A percentile compares a stretch with the other conserved stretches of the same genome.
phyloP scores from a whole-genome alignment of 768 basidiomycete species.

The Agaricus subrufescens region DNA sequence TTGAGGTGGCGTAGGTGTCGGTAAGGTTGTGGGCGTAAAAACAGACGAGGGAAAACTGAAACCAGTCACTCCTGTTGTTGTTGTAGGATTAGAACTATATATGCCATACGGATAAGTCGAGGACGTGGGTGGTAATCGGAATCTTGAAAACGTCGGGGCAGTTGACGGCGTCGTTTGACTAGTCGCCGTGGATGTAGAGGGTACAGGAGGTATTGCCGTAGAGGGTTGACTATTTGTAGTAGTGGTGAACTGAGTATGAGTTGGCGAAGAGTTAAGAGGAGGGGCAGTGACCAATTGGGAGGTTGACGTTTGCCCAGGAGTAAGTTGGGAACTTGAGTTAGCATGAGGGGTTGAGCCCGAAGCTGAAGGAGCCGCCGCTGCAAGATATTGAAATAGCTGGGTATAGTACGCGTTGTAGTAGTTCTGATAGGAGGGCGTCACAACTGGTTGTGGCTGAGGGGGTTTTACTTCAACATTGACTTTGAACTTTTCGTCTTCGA shows the following conservation, averaged over 20 bases:
- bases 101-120: conserved; percentile 8
- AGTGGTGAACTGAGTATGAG: not conserved
- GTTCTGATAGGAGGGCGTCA: conserved; percentile 11
- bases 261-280: not conserved
- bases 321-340: not conserved
- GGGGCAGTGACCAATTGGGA: not conserved
- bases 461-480: conserved; percentile 13
- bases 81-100: conserved; percentile 7
- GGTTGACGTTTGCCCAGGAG: not conserved
- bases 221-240: conserved; percentile 1
- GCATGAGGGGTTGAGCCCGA: not conserved
- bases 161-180: not conserved
- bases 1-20: conserved; percentile 9
- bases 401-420: not conserved
- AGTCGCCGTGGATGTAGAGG: not conserved
- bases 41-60: conserved; percentile 2
- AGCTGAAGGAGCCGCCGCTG: not conserved
- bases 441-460: conserved; percentile 25
- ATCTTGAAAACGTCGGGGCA: conserved; percentile 2
- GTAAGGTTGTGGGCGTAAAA: conserved; percentile 1
- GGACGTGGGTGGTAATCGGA: conserved; percentile 3
- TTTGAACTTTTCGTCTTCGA: conserved; percentile 51
- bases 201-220: not conserved
- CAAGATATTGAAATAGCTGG: not conserved
- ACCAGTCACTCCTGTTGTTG: not conserved